Evolutionary conservation across 495 filamentous ascomycete genomes (phyloP), one percentile per base, ranked within the genome.

Genomic region (Podospora tetraspora): DNA sequence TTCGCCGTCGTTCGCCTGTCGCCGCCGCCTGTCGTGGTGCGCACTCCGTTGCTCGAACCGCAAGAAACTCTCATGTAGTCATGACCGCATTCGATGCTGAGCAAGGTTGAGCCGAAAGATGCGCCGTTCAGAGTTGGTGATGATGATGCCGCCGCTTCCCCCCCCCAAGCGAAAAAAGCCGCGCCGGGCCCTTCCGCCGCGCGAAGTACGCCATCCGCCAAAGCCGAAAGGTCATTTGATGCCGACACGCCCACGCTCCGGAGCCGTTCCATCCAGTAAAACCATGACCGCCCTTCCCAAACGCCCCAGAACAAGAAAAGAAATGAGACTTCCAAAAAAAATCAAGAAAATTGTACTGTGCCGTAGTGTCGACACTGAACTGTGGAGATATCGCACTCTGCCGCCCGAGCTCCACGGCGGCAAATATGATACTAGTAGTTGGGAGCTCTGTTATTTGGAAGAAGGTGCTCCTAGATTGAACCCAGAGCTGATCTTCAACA

Each of bases 401-500:
- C 37, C 22, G 64, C 32, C 29, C n/a, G 37, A 9, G 62, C 30
- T 19, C 30, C 23, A 43, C 29, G 32, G 24, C 62, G 62, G 19
- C 32, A 63, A 21, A 66, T 19, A 68, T 68, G 32, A 34, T 56
- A 59, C 43, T 27, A 24, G 25, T 62, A 63, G 24, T 70, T 65
- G 75, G 37, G 71, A 74, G 62, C 70, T 70, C 59, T 71, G 74
- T 59, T 74, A 74, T 61, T 67, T 75, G 32, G 66, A 63, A 24
- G 59, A 64, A 21, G 57, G 66, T 59, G 57, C 25, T 10, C 69
- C 69, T 59, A 61, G 30, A 64, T 63, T 70, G n/a, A 66, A 25
- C 10, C 63, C 67, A 3, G 76, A 63, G 27, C 80, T 80, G 23
- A 84, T 70, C 64, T 85, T 85, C 29, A 86, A 71, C 24, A 85